phyloP scores from a whole-genome alignment of 2,329 filamentous ascomycete species.

The Paecilomyces sp. region DNA sequence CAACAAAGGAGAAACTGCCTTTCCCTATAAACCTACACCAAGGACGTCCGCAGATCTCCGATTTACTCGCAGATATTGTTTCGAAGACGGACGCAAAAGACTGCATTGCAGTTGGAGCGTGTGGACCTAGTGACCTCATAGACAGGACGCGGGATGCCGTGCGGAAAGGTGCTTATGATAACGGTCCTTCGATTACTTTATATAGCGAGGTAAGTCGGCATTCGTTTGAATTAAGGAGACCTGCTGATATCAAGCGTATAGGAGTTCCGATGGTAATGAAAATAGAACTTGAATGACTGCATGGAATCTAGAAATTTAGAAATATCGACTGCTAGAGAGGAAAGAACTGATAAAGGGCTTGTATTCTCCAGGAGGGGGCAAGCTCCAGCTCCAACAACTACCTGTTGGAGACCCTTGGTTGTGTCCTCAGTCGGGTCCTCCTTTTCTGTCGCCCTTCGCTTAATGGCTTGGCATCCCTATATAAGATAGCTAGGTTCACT shows the following conservation, averaged over 20 bases:
- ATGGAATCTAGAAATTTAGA: neutral
- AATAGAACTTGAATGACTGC: neutral
- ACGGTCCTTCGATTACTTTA: neutral
- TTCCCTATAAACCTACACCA: neutral
- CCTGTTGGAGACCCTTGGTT: too few species aligned
- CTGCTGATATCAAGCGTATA: neutral
- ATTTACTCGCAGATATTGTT: neutral
- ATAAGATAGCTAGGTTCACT: too few species aligned
- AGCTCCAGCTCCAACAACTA: too few species aligned
- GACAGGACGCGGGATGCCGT: neutral
- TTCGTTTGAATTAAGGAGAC: neutral
- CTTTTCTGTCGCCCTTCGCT: too few species aligned
- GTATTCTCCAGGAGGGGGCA: too few species aligned
- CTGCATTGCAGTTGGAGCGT: neutral
- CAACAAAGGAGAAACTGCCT: neutral
- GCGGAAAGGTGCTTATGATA: neutral
- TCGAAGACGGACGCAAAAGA: neutral
- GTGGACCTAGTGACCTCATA: neutral
- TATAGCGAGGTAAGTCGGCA: neutral
- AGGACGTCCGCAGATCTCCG: neutral
- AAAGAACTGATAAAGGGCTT: too few species aligned
- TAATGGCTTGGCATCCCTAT: too few species aligned
- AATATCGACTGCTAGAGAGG: too few species aligned
- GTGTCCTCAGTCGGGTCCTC: too few species aligned
- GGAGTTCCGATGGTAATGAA: neutral